A percentile compares a stretch with the other conserved stretches of the same genome.
These are phyloP conservation scores for Leishmania tropica DNA, from an alignment of 208 protist genomes.

Conservation along the genomic window DNA sequence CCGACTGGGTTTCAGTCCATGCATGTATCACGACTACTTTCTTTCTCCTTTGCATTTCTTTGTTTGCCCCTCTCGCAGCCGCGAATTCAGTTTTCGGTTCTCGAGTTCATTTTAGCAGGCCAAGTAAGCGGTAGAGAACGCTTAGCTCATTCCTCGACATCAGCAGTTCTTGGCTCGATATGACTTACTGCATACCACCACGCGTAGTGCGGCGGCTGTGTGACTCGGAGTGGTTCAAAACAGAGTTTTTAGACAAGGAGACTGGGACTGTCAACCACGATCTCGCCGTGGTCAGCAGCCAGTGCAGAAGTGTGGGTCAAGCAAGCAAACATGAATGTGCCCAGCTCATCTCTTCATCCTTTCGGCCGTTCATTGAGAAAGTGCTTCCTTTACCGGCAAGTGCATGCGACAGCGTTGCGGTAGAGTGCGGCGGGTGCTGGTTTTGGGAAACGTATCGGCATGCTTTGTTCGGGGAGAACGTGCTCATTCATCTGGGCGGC, in stretches of 20 bases:
- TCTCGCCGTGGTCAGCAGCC: constrained; percentile 12
- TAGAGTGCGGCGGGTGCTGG: constrained; percentile 58
- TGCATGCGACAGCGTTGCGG: background rate
- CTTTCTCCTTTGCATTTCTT: constrained; percentile 10
- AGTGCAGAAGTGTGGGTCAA: constrained; percentile 17
- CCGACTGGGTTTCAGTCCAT: background rate
- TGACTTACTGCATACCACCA: constrained; percentile 3
- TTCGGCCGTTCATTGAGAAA: constrained; percentile 33
- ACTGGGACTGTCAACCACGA: background rate
- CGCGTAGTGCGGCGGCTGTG: constrained; percentile 16
- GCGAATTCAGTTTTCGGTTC: constrained; percentile 4
- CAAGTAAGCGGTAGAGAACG: background rate
- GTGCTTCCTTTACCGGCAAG: constrained; percentile 30
- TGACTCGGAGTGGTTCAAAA: constrained; percentile 24
- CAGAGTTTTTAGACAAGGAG: constrained; percentile 7
- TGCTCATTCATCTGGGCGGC: constrained; percentile 53
- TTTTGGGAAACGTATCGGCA: constrained; percentile 80
- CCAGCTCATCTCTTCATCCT: constrained; percentile 56
- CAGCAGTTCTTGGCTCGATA: background rate
- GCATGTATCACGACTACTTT: constrained; percentile 5
- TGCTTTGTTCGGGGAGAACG: constrained; percentile 60
- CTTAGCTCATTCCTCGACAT: background rate
- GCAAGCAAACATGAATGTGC: constrained; percentile 27
- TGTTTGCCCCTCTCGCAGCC: constrained; percentile 1
- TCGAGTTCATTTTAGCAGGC: background rate